Evolutionary conservation across 2,329 filamentous ascomycete species (phyloP), one percentile per base, ranked within the genome.

Genomic region (Mycogone perniciosa): DNA sequence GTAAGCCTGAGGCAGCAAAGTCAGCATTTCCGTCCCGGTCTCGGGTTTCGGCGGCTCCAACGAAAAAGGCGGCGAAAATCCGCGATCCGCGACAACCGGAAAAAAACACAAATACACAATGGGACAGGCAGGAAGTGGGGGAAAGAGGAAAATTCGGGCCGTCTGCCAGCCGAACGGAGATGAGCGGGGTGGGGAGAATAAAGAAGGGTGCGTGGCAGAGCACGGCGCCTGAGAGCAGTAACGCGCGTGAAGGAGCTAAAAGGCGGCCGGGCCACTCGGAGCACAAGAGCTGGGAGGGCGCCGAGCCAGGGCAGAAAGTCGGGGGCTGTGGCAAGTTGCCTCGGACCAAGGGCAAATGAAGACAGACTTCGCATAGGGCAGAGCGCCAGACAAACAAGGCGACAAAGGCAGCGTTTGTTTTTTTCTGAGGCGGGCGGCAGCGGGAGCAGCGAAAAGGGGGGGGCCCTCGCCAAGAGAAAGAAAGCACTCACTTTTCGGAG

Each of bases 401-500:
- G 27, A 46, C 31, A 13, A 26, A n/a, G 20, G 31, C 8, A 44
- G 38, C 20, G 20, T 20, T 20, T 20, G 2, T 20, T 20, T 20
- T 20, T 20, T 20, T 20, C 20, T 20, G 20, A 20, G 20, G 20
- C 20, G 31, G 26, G 11, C 11, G 27, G 38, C 9, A 27, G 31
- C 38, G 26, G 10, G 7, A 9, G 35, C 35, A 44, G 27, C 43
- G 13, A 38, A 48, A 48, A 38, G 37, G 29, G 26, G 44, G 20
- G 29, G 43, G 38, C 38, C 31, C 33, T 38, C 40, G 41, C 26
- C 31, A 54, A 39, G 43, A 51, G 43, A 51, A 48, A 53, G 27
- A 51, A 49, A 45, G 38, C 34, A 77, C 78, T 69, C 70, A 82
- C 79, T 82, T 82, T 59, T 82, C 79, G 35, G 67, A 70, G 52